Base-by-base conservation (phyloP, 164 flowering plant species). In the Macadamia integrifolia region DNA sequence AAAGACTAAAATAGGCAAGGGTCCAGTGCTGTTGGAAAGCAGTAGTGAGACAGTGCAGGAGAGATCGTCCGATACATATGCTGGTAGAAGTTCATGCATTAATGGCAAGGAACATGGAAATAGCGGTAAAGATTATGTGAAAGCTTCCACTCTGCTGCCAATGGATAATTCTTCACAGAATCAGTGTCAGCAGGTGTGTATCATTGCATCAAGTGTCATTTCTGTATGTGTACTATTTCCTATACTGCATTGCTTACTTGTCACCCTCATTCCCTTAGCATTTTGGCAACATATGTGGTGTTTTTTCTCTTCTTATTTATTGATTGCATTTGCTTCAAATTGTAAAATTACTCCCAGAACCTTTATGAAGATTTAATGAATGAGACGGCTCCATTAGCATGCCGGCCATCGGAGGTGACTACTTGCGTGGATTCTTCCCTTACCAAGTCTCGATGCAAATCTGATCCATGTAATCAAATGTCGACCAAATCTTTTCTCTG, bases 101-200 rank as follows among this genome's bases (percentile, higher is more conserved):
- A 53, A 60, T 40, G 44, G 30, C 30, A 60, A 28, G 28, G 77
- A 71, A 62, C 62, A 56, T 64, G 58, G 50, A 48, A 35, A 30
- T 53, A 68, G 17, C 35, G 63, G 68, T 30, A 69, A 72, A 30
- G 55, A 65, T 59, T 13, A 69, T 53, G 67, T 62, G 53, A 70
- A 64, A 56, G 57, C 67, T 43, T 49, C 60, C 14, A 18, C 69
- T 60, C 40, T 44, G 49, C 48, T 64, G 17, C 57, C 73, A 5
- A 30, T 48, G 11, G 66, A 61, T 48, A 32, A 42, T 58, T 56
- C 69, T 23, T 69, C 58, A 30, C 62, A 60, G 30, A 71, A 57
- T 32, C 69, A 69, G 49, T 62, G 69, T 60, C 65, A 65, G 68
- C 71, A 72, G 80, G 81, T 76, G 46, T 10, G 74, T 61, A 48